These are phyloP conservation scores for Neofusicoccum sp. DNA, from an alignment of 2,329 filamentous ascomycete genomes.

Conservation along the genomic window DNA sequence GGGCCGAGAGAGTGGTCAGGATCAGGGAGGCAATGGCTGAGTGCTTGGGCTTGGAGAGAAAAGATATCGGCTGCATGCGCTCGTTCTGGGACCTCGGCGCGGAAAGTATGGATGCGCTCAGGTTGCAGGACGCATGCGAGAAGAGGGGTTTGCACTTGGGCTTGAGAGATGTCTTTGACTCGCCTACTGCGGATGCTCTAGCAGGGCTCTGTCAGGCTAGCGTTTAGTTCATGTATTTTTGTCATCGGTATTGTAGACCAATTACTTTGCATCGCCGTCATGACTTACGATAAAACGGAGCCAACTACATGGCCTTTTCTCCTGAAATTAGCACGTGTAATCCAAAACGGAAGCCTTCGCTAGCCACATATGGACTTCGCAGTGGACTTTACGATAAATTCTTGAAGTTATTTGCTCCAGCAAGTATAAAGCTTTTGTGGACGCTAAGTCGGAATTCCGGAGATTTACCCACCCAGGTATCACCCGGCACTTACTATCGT, in stretches of 20 bases:
- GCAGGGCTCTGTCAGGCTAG: background rate
- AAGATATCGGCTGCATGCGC: constrained; percentile 4
- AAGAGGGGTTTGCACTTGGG: background rate
- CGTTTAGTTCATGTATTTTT: background rate
- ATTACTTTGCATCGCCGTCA: too few relatives aligned
- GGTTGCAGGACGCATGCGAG: background rate
- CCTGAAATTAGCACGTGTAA: too few relatives aligned
- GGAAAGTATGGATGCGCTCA: constrained; percentile 7
- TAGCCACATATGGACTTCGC: too few relatives aligned
- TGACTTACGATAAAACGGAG: too few relatives aligned
- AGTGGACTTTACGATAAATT: too few relatives aligned
- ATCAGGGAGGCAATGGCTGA: constrained; percentile 5
- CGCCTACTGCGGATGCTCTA: background rate
- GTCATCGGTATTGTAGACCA: background rate
- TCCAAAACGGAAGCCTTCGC: too few relatives aligned
- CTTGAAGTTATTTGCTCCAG: too few relatives aligned
- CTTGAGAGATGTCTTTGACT: background rate
- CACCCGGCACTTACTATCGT: too few relatives aligned
- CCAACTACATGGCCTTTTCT: too few relatives aligned
- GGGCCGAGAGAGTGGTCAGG: background rate
- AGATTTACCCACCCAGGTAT: too few relatives aligned
- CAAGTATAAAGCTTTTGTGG: background rate
- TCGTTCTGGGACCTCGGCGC: constrained; percentile 3
- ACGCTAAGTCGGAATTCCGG: background rate
- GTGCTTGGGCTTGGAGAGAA: constrained; percentile 1